Base-by-base conservation (phyloP, 306 rosid genomes). In the Echinosophora koreensis region DNA sequence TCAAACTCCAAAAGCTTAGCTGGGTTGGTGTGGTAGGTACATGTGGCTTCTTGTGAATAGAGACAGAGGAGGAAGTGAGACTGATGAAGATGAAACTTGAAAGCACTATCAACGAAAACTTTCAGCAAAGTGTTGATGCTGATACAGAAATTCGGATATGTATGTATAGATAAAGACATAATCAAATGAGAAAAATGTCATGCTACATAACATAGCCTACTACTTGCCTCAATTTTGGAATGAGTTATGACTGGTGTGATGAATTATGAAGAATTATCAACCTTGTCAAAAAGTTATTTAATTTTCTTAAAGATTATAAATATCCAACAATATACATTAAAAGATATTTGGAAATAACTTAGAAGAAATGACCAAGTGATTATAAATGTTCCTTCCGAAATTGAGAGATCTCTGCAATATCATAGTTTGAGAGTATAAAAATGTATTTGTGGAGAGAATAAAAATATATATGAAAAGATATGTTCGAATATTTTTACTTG, bases 1-100 rank as follows among this genome's bases (percentile, higher is more conserved):
- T 64, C 32, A 34, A 42, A 67, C 58, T 66, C 55, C 69, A 55
- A 79, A 77, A 16, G 16, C 77, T 84, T 86, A 81, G 91, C 86
- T 87, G 85, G 77, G 84, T 44, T 28, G 77, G 64, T 66, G 71
- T 55, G 89, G 60, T 81, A 35, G 84, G 81, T 81, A 84, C 86
- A 74, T 2, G 69, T 80, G 82, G 76, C 85, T 68, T 65, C 52
- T 5, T 8, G 37, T 89, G 89, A 80, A 74, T 80, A 86, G 96
- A 75, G 92, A 83, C 74, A 54, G 47, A 8, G 1, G 4, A 44
- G 14, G 11, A 3, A n/a, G 35, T 73, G 59, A 47, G 10, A 12
- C 9, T 38, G 4, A 17, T 10, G 1, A 65, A 39, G 30, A 18
- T 58, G 4, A 58, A 58, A 58, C 38, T 28, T 41, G 8, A 41